A percentile compares a stretch with the other conserved stretches of the same genome.
These are phyloP conservation scores for Plantago lanceolata DNA, from an alignment of 305 asterid genomes.

Conservation along the genomic window DNA sequence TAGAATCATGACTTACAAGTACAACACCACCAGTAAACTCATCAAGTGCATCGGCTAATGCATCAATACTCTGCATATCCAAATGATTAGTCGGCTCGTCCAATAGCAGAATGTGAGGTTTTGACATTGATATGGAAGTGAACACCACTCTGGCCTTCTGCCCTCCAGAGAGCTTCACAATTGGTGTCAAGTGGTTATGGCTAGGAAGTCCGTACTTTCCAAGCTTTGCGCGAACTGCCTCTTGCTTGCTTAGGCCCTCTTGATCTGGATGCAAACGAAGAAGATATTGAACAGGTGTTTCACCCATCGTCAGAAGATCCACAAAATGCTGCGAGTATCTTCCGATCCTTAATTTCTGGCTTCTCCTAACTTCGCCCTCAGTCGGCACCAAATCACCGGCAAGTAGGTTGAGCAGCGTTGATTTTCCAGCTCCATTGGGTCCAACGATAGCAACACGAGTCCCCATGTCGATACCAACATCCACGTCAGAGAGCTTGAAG, in stretches of 20 bases:
- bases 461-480: conserved; percentile 84
- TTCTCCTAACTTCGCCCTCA: conserved; percentile 66
- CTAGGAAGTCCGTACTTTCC: conserved; percentile 91
- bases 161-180: conserved; percentile 76
- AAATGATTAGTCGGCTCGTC: conserved; percentile 85
- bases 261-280: conserved; percentile 88
- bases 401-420: conserved; percentile 72
- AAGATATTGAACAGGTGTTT: conserved; percentile 78
- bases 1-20: conserved; percentile 79
- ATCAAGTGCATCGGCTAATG: conserved; percentile 79
- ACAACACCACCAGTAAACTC: conserved; percentile 86
- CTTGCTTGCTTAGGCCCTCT: conserved; percentile 81
- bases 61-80: conserved; percentile 93
- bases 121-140: conserved; percentile 84
- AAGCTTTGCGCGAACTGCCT: conserved; percentile 80
- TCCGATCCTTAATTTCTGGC: conserved; percentile 73
- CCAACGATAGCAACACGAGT: conserved; percentile 84
- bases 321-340: conserved; percentile 83
- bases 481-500: conserved; percentile 64
- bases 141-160: conserved; percentile 88
- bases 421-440: conserved; percentile 90
- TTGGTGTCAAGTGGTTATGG: conserved; percentile 81
- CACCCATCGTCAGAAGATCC: conserved; percentile 79
- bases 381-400: conserved; percentile 71
- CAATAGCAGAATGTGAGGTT: conserved; percentile 68